phyloP scores from a whole-genome alignment of 2,329 filamentous ascomycete species.

The Sporothrix humicola region DNA sequence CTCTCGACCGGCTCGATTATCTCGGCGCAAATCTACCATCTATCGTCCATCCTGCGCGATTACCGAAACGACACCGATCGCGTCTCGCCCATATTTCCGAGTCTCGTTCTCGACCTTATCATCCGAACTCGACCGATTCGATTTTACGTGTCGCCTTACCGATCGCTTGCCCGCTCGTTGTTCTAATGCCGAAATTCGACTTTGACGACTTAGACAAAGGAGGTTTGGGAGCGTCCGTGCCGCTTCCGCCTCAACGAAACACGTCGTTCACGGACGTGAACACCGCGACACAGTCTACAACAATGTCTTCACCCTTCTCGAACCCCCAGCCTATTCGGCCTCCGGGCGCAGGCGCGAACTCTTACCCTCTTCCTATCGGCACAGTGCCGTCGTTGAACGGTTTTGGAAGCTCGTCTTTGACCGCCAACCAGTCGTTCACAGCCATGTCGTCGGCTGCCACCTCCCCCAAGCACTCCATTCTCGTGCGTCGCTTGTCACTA shows the following conservation, averaged over 20 bases:
- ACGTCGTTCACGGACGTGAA: slow-evolving; percentile 30
- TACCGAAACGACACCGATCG: slow-evolving; percentile 1
- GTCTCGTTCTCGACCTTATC: neutral
- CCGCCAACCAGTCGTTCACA: neutral
- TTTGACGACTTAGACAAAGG: neutral
- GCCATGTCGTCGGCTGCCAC: slow-evolving; percentile 36
- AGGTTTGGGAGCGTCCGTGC: neutral
- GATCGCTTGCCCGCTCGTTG: neutral
- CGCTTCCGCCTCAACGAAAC: neutral
- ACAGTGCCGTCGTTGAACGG: neutral
- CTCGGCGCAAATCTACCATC: neutral
- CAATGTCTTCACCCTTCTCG: slow-evolving; percentile 55
- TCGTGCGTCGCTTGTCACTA: neutral
- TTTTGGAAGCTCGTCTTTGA: neutral
- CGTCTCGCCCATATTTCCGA: neutral
- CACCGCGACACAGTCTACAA: slow-evolving; percentile 42
- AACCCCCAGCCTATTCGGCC: slow-evolving; percentile 49
- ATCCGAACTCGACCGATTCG: neutral
- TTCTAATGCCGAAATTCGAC: slow-evolving; percentile 7
- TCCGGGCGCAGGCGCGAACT: slow-evolving; percentile 45
- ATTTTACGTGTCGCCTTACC: too few relatives aligned
- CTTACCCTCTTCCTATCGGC: slow-evolving; percentile 38
- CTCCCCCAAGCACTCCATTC: slow-evolving; percentile 39
- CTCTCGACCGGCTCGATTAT: too few relatives aligned
- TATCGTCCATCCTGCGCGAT: neutral